Evolutionary conservation across 352 stramenopile species (phyloP).

Genomic region (Phytophthora podocarpi): DNA sequence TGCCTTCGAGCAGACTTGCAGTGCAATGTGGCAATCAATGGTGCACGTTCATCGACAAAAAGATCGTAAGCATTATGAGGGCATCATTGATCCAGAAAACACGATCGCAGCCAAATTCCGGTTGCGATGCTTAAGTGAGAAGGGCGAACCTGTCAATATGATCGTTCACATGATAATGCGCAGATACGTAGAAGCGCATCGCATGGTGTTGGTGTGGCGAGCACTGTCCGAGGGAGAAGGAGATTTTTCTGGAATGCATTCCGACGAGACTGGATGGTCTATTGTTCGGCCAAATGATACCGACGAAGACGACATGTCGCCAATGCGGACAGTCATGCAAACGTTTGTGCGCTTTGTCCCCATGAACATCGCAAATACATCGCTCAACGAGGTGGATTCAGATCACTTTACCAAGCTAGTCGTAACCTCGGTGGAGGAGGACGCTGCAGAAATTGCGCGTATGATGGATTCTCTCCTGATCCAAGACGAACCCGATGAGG

Average conservation of each 20-base stretch:
- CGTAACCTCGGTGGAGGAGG: conserved; percentile 21
- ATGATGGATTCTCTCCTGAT: conserved; percentile 31
- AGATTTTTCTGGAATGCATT: conserved; percentile 41
- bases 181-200: conserved; percentile 39
- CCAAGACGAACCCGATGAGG: no score
- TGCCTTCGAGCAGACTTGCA: conserved; percentile 5
- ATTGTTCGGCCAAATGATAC: conserved; percentile 30
- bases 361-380: background rate
- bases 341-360: conserved; percentile 22
- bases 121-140: conserved; percentile 1
- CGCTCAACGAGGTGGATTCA: background rate
- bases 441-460: conserved; percentile 16
- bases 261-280: conserved; percentile 62
- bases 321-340: conserved; percentile 18
- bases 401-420: conserved; percentile 26
- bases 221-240: conserved; percentile 41
- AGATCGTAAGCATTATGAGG: background rate
- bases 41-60: conserved; percentile 3
- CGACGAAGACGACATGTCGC: background rate
- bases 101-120: conserved; percentile 32
- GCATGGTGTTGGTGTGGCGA: conserved; percentile 65
- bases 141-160: background rate
- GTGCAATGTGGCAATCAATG: conserved; percentile 23
- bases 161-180: conserved; percentile 36
- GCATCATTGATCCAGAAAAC: conserved; percentile 24